Conservation (phyloP, 305 asterid species). For the Fraxinus paxiana region DNA sequence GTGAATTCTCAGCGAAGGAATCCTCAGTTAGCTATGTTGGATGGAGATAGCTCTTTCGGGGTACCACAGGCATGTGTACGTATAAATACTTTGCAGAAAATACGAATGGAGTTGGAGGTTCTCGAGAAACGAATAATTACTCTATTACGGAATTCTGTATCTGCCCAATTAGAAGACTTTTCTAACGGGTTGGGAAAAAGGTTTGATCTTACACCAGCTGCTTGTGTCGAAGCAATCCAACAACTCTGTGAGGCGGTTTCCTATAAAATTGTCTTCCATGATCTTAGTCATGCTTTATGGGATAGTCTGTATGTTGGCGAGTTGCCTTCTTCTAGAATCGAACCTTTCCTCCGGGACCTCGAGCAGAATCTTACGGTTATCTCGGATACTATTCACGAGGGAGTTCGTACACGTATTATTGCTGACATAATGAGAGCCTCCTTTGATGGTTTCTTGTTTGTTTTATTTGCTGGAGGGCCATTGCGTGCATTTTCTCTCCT, state of each 20-base stretch:
- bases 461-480: conserved; percentile 92
- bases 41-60: conserved; percentile 57
- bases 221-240: conserved; percentile 85
- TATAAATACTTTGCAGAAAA: conserved; percentile 75
- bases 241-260: conserved; percentile 70
- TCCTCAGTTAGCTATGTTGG: conserved; percentile 64
- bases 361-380: conserved; percentile 62
- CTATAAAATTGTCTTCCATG: conserved; percentile 74
- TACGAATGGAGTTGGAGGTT: conserved; percentile 64
- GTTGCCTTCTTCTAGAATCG: conserved; percentile 69
- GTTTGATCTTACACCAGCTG: conserved; percentile 71
- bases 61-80: conserved; percentile 77
- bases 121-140: conserved; percentile 81
- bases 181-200: conserved; percentile 66
- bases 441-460: conserved; percentile 72
- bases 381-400: conserved; percentile 64
- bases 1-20: conserved; percentile 50
- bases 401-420: conserved; percentile 71
- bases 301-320: conserved; percentile 79
- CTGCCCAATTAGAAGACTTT: conserved; percentile 73
- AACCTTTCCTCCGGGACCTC: conserved; percentile 73
- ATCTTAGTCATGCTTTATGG: conserved; percentile 62
- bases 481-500: conserved; percentile 59
- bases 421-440: conserved; percentile 91
- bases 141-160: conserved; percentile 82